Percentiles rank a stretch among this genome's conserved stretches.
These are phyloP conservation scores for Ogataea degrootiae DNA, from an alignment of 805 yeast genomes.

Conservation along the genomic window DNA sequence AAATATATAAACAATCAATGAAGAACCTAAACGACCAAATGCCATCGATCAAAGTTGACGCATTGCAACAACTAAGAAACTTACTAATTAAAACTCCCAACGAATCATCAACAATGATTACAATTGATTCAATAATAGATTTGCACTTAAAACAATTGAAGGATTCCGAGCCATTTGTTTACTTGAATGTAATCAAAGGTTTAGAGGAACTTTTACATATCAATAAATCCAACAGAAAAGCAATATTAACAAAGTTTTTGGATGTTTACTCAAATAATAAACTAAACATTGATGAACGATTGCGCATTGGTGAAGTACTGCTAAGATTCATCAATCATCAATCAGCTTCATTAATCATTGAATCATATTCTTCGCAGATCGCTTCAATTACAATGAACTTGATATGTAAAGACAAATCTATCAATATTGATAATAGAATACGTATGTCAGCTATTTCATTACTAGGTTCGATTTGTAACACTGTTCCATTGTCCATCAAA, in stretches of 20 bases:
- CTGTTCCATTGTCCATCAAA: constrained; percentile 50
- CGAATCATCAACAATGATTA: constrained; percentile 24
- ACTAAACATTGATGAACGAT: constrained; percentile 52
- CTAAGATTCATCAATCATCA: constrained; percentile 49
- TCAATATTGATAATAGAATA: constrained; percentile 47
- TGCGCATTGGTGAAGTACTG: constrained; percentile 80
- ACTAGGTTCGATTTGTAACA: constrained; percentile 64
- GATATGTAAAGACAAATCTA: constrained; percentile 9
- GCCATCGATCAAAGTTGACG: constrained; percentile 85
- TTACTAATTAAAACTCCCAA: constrained; percentile 23
- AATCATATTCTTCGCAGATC: constrained; percentile 24
- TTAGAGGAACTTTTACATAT: constrained; percentile 53
- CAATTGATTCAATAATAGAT: constrained; percentile 48
- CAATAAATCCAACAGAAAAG: constrained; percentile 27
- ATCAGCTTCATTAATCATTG: constrained; percentile 38
- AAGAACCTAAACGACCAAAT: constrained; percentile 68
- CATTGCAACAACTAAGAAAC: constrained; percentile 59
- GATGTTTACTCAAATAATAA: constrained; percentile 11
- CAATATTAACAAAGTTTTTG: constrained; percentile 7
- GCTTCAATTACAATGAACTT: constrained; percentile 38
- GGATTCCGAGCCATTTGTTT: constrained; percentile 84
- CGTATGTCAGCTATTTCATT: constrained; percentile 87
- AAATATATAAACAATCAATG: constrained; percentile 53
- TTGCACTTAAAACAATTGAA: constrained; percentile 60
- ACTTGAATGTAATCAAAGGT: constrained; percentile 79